A percentile compares a stretch with the other conserved stretches of the same genome.
These are phyloP conservation scores for Stagonosporopsis rhizophila DNA, from an alignment of 2,329 filamentous ascomycete genomes.

Conservation along the genomic window DNA sequence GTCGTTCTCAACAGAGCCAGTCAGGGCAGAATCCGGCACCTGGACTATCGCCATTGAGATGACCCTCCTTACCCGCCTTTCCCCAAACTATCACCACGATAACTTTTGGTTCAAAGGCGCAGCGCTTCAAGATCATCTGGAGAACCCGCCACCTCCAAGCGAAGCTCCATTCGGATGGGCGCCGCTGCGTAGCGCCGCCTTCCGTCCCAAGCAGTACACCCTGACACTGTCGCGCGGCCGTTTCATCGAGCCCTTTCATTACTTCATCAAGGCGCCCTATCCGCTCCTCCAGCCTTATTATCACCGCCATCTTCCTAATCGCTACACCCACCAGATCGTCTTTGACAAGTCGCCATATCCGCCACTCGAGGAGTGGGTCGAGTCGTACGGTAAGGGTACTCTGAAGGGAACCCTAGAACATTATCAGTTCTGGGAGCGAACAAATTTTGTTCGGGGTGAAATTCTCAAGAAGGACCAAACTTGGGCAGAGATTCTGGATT, in stretches of 20 bases:
- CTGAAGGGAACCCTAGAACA: neutral
- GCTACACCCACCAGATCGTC: constrained; percentile 4
- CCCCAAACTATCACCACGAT: neutral
- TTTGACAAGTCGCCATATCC: constrained; percentile 19
- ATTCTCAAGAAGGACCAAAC: constrained; percentile 7
- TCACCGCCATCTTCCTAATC: constrained; percentile 5
- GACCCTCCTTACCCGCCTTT: constrained; percentile 3
- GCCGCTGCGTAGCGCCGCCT: constrained; percentile 11
- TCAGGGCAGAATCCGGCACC: neutral
- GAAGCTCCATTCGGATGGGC: constrained; percentile 18
- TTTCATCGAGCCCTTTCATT: constrained; percentile 18
- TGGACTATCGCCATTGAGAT: constrained; percentile 1
- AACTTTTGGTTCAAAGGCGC: constrained; percentile 1
- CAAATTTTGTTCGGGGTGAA: neutral
- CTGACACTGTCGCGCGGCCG: constrained; percentile 13
- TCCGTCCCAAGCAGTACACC: constrained; percentile 16
- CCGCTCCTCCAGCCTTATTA: constrained; percentile 5
- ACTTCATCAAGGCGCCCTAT: constrained; percentile 2
- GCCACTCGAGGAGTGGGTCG: constrained; percentile 14
- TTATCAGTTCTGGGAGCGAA: constrained; percentile 9
- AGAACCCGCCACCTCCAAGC: constrained; percentile 13
- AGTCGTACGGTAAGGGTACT: neutral
- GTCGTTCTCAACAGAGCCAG: constrained; percentile 5
- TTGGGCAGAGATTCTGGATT: constrained; percentile 15
- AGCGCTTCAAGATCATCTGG: constrained; percentile 12